phyloP scores from a whole-genome alignment of 176 grass and related monocot species.

The Eleusine coracana region DNA sequence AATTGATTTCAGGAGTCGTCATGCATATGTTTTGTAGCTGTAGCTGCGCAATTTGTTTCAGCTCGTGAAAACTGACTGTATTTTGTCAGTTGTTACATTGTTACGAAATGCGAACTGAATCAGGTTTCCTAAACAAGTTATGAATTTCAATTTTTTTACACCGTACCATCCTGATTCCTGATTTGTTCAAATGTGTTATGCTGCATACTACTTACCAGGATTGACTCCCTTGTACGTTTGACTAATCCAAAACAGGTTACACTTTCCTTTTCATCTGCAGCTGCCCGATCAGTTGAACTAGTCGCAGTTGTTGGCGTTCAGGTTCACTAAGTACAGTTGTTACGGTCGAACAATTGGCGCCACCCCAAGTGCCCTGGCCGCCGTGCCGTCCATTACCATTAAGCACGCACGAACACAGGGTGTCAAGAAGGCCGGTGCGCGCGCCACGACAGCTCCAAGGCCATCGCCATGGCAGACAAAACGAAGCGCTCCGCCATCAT shows the following conservation, averaged over 20 bases:
- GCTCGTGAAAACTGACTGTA: no score
- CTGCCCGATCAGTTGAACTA: not conserved
- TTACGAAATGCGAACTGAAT: not conserved
- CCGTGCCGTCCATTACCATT: slow-evolving; percentile 9
- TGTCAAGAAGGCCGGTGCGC: not conserved
- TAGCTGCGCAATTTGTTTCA: no score
- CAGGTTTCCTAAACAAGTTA: not conserved
- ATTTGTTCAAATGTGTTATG: slow-evolving; percentile 1
- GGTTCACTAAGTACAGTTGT: not conserved
- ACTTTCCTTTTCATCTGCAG: not conserved
- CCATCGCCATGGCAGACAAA: slow-evolving; percentile 10
- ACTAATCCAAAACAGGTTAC: no score
- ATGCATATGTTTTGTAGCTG: no score
- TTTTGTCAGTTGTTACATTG: no score
- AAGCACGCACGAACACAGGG: no score
- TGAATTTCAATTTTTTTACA: not conserved
- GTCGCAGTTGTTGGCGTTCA: not conserved
- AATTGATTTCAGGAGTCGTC: no score
- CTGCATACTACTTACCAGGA: not conserved
- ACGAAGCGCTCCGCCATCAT: slow-evolving; percentile 18
- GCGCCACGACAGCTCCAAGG: no score
- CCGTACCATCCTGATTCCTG: not conserved
- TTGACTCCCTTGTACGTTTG: no score
- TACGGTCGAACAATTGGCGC: slow-evolving; percentile 21
- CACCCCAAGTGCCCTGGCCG: not conserved